Conservation (phyloP, 331 rosid species). For the Acacia concinna region DNA sequence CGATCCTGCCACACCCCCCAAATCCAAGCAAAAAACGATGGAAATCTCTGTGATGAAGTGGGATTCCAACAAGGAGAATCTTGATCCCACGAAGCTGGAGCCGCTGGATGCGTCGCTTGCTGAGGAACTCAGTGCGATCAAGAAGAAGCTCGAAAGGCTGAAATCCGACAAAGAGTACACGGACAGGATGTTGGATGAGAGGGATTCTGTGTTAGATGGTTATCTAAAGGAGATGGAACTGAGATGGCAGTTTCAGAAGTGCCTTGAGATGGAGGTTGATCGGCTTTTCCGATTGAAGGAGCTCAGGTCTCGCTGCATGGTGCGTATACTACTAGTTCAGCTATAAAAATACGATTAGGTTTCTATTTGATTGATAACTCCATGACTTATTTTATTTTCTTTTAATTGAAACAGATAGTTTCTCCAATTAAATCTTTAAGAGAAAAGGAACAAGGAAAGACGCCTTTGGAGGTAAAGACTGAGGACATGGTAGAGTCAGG, state of each 20-base stretch:
- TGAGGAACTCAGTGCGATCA: constrained; percentile 76
- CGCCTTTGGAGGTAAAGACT: constrained; percentile 44
- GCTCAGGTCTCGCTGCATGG: constrained; percentile 67
- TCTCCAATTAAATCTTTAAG: constrained; percentile 83
- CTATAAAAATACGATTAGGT: not conserved
- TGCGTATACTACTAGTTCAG: constrained; percentile 18
- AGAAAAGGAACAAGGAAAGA: constrained; percentile 66
- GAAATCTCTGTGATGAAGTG: constrained; percentile 28
- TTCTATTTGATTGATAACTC: not conserved
- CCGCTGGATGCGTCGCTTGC: constrained; percentile 65
- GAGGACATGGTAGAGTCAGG: constrained; percentile 55
- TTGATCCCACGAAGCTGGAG: constrained; percentile 38
- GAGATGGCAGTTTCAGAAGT: constrained; percentile 71
- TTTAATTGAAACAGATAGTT: constrained; percentile 50
- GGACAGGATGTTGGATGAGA: constrained; percentile 63
- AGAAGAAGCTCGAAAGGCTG: constrained; percentile 72
- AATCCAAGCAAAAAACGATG: constrained; percentile 38
- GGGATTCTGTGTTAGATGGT: constrained; percentile 45
- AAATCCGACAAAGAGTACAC: constrained; percentile 62
- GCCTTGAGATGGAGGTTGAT: constrained; percentile 79
- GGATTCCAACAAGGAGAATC: constrained; percentile 60
- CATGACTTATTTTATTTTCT: not conserved
- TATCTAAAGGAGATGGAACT: constrained; percentile 63
- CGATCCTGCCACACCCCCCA: constrained; percentile 27
- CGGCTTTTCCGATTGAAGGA: constrained; percentile 76